A percentile compares a stretch with the other conserved stretches of the same genome.
These are phyloP conservation scores for Akanthomyces uredinophilus DNA, from an alignment of 2,329 filamentous ascomycete species.

Conservation along the genomic window DNA sequence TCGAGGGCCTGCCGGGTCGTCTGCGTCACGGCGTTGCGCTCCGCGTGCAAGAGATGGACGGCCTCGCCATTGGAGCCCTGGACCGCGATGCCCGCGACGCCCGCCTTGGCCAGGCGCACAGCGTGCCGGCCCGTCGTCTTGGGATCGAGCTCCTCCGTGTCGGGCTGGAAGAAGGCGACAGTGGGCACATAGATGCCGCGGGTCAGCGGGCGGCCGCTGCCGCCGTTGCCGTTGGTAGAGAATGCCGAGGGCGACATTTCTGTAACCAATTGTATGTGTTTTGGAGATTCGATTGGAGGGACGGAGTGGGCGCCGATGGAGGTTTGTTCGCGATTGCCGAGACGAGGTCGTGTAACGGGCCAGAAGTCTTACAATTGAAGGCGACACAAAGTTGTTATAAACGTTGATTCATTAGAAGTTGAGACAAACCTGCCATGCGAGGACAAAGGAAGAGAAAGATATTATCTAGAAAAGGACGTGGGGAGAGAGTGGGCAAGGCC, in stretches of 20 bases:
- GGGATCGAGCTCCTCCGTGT: conserved; percentile 62
- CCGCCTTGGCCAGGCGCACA: conserved; percentile 66
- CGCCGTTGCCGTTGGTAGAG: conserved; percentile 16
- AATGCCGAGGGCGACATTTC: conserved; percentile 14
- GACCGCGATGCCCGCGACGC: conserved; percentile 68
- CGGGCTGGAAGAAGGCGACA: conserved; percentile 64
- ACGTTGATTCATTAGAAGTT: neutral
- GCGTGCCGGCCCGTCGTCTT: conserved; percentile 55
- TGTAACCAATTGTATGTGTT: neutral
- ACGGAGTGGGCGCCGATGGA: neutral
- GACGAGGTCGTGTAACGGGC: neutral
- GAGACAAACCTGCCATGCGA: neutral
- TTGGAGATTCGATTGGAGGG: neutral
- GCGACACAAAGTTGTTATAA: neutral
- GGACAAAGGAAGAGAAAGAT: neutral
- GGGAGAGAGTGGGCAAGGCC: neutral
- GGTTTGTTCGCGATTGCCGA: no score
- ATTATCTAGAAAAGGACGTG: neutral
- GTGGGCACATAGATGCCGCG: conserved; percentile 68
- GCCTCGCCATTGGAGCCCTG: conserved; percentile 82
- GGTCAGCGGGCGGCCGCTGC: conserved; percentile 32
- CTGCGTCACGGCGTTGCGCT: conserved; percentile 63
- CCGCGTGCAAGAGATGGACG: conserved; percentile 67
- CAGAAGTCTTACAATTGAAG: neutral
- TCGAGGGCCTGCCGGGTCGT: conserved; percentile 67